Evolutionary conservation across 768 basidiomycete genomes (phyloP), one percentile per base, ranked within the genome.

Genomic region (Leccinum fibrillosum): DNA sequence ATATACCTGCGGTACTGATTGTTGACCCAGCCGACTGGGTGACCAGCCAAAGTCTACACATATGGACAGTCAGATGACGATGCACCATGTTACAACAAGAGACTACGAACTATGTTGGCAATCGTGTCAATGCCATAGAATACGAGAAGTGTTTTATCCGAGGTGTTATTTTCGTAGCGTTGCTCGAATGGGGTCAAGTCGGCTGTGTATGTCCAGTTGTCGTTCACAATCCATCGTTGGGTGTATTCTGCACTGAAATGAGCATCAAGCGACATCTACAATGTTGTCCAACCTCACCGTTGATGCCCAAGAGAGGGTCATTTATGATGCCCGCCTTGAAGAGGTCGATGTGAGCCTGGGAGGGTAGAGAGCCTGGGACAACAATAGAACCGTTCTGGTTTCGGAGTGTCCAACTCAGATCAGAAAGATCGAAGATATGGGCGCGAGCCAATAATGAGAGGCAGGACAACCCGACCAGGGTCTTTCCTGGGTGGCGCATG

Each of bases 201-300:
- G 4, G 82, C 81, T 0, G 80, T 83, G 60, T 83, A 84, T 0
- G 81, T 83, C 83, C 84, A 85, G 56, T 81, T 80, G 55, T 85
- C 82, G 52, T 78, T 71, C 34, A 77, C 75, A 48, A 85, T 72
- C 82, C 82, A 84, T 59, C 83, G 74, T 63, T 83, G 75, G 1
- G 78, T 80, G 57, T 80, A 82, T 56, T 85, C 82, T 83, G 49
- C 28, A 34, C 17, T 11, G 13, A 11, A 39, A 53, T 55, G 25
- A 44, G 54, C 25, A 5, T 34, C 23, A 21, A 44, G 49, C 50
- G 44, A 25, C 4, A 56, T 50, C 19, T 21, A 5, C 47, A 48
- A 53, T 17, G 48, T 19, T 25, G 25, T 25, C 25, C 23, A 13
- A 28, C 54, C 64, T 47, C 49, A 81, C 82, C 84, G 58, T 84